Percentiles rank a stretch among this genome's conserved stretches.
phyloP scores from a whole-genome alignment of 108 stramenopile genomes.

The Skeletonema grethae region DNA sequence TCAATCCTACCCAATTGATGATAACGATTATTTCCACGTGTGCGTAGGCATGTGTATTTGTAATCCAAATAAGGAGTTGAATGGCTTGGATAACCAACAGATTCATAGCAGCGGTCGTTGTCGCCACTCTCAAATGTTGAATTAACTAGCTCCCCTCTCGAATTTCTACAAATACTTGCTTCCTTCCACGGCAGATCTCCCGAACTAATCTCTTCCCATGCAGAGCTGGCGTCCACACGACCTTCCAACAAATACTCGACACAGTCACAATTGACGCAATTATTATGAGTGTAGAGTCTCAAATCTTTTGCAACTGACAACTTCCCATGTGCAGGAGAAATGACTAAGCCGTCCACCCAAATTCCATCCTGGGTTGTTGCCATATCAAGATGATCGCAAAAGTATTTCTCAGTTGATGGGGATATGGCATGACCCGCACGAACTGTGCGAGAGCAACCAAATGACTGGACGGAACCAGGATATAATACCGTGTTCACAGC shows the following conservation, averaged over 20 bases:
- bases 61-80: constrained; percentile 3
- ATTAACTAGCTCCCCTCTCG: neutral
- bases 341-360: constrained; percentile 8
- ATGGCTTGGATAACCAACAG: neutral
- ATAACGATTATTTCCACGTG: neutral
- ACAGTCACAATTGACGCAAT: constrained; percentile 28
- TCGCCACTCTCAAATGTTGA: constrained; percentile 8
- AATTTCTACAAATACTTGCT: neutral
- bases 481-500: neutral
- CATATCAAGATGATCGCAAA: constrained; percentile 11
- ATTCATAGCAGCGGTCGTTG: neutral
- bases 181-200: constrained; percentile 17
- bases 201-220: constrained; percentile 11
- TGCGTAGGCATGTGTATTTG: neutral
- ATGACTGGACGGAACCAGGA: neutral
- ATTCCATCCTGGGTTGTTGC: neutral
- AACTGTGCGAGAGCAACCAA: neutral
- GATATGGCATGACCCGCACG: neutral
- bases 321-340: constrained; percentile 3
- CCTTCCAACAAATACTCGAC: constrained; percentile 27
- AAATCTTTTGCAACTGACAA: constrained; percentile 25
- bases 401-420: constrained; percentile 26
- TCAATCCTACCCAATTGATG: constrained; percentile 2
- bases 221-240: constrained; percentile 15
- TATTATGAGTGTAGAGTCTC: constrained; percentile 33